These are phyloP conservation scores for Mycena vitilis DNA, from an alignment of 768 basidiomycete species.

Conservation along the genomic window DNA sequence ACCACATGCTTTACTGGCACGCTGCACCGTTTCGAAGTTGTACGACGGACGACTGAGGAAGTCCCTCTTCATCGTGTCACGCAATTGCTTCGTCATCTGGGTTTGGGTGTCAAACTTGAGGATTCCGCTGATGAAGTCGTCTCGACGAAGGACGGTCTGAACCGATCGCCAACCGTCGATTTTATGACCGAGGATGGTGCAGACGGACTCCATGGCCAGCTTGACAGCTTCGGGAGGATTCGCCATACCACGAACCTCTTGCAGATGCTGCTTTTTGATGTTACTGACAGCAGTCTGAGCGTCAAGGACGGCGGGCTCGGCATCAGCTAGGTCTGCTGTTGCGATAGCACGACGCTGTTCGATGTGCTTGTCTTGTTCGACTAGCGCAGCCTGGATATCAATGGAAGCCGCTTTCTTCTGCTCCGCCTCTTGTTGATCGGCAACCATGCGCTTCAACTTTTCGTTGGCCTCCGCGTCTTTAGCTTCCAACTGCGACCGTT, in stretches of 20 bases:
- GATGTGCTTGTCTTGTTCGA: conserved; percentile 91
- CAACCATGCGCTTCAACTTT: conserved; percentile 97
- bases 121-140: conserved; percentile 96
- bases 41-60: conserved; percentile 91
- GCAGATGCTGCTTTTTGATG: conserved; percentile 94
- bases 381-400: conserved; percentile 93
- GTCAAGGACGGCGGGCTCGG: conserved; percentile 96
- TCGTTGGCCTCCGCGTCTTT: conserved; percentile 97
- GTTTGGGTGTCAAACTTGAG: conserved; percentile 93
- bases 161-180: conserved; percentile 98
- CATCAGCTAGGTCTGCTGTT: conserved; percentile 95
- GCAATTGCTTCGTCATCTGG: conserved; percentile 90
- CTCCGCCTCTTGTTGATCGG: conserved; percentile 98
- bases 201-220: conserved; percentile 98
- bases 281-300: conserved; percentile 97
- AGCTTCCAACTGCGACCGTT: conserved; percentile 90
- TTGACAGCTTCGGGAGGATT: conserved; percentile 99
- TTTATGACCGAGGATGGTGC: conserved; percentile 94
- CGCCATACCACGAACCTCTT: conserved; percentile 98
- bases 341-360: conserved; percentile 89
- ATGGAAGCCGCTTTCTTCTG: conserved; percentile 98
- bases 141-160: conserved; percentile 93
- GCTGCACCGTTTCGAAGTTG: conserved; percentile 95
- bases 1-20: conserved; percentile 96
- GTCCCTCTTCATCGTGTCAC: conserved; percentile 92